A percentile compares a stretch with the other conserved stretches of the same genome.
Evolutionary conservation across 2,329 filamentous ascomycete genomes (phyloP).

Genomic region (Alternaria sp.): DNA sequence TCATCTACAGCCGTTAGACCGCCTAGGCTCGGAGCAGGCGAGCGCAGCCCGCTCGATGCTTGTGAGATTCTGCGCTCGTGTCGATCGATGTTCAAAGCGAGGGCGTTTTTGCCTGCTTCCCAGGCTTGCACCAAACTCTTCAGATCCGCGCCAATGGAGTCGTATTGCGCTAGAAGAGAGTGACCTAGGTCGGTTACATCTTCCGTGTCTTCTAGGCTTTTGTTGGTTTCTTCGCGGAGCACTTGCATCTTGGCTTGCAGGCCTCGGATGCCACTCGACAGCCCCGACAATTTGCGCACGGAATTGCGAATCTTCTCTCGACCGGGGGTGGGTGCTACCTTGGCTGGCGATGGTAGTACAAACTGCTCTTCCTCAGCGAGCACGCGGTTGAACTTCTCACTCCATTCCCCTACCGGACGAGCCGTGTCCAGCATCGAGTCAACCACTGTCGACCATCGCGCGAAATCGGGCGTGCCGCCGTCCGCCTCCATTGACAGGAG

Average conservation of each 20-base stretch:
- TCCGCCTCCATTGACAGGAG: conserved; percentile 85
- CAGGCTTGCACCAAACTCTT: conserved; percentile 63
- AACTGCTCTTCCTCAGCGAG: conserved; percentile 78
- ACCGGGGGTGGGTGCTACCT: conserved; percentile 70
- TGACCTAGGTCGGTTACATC: conserved; percentile 77
- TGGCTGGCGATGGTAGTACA: conserved; percentile 63
- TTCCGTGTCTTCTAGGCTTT: conserved; percentile 74
- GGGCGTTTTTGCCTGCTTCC: conserved; percentile 75
- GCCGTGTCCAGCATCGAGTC: conserved; percentile 76
- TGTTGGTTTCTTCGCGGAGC: conserved; percentile 86
- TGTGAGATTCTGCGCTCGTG: conserved; percentile 70
- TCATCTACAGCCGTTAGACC: conserved; percentile 67
- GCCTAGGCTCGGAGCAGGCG: conserved; percentile 65
- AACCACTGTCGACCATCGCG: conserved; percentile 79
- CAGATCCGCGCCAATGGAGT: conserved; percentile 89
- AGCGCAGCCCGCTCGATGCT: conserved; percentile 59
- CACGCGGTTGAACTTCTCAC: conserved; percentile 71
- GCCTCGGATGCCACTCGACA: conserved; percentile 89
- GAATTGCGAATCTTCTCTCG: conserved; percentile 86
- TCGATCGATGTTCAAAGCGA: conserved; percentile 82
- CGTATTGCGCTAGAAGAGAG: conserved; percentile 86
- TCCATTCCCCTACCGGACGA: conserved; percentile 67
- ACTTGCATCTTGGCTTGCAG: conserved; percentile 95
- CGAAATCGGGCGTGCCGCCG: conserved; percentile 77
- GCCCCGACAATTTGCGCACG: conserved; percentile 83